phyloP scores from a whole-genome alignment of 495 filamentous ascomycete species.

The Lepidopterella palustris region DNA sequence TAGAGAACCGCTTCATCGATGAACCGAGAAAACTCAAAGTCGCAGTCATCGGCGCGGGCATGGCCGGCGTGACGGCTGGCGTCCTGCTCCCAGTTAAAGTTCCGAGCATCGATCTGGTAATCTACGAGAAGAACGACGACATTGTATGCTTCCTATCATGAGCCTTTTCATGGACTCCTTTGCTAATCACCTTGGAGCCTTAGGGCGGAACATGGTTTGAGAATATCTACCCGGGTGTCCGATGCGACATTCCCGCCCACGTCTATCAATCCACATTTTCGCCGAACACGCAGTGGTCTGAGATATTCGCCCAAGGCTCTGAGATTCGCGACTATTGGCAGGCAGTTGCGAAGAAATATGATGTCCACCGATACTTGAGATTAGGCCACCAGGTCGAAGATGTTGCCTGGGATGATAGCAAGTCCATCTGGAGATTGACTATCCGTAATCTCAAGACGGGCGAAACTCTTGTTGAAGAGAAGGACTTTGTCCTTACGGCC shows the following conservation, averaged over 20 bases:
- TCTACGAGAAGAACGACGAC: constrained; percentile 52
- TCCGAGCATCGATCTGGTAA: constrained; percentile 46
- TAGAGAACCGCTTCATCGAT: constrained; percentile 25
- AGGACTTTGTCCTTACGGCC: constrained; percentile 58
- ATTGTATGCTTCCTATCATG: constrained; percentile 36
- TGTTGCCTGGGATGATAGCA: constrained; percentile 48
- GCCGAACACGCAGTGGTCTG: constrained; percentile 60
- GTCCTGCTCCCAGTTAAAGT: constrained; percentile 46
- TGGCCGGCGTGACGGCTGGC: constrained; percentile 47
- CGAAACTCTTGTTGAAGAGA: constrained; percentile 46
- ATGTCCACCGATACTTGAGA: constrained; percentile 52
- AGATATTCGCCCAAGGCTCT: constrained; percentile 55
- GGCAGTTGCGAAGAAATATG: constrained; percentile 51
- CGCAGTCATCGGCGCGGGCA: constrained; percentile 48
- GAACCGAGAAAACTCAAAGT: constrained; percentile 30
- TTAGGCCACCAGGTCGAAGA: constrained; percentile 46
- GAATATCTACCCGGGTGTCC: constrained; percentile 54
- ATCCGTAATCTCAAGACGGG: constrained; percentile 37
- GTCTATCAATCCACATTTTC: constrained; percentile 62
- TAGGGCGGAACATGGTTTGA: constrained; percentile 53
- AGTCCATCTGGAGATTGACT: constrained; percentile 47
- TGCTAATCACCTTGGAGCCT: background rate
- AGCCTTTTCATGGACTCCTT: background rate
- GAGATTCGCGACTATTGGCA: constrained; percentile 66
- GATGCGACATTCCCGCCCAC: constrained; percentile 65